Evolutionary conservation across 2,329 filamentous ascomycete species (phyloP), one percentile per base, ranked within the genome.

Genomic region (Dactylonectria macrodidyma): DNA sequence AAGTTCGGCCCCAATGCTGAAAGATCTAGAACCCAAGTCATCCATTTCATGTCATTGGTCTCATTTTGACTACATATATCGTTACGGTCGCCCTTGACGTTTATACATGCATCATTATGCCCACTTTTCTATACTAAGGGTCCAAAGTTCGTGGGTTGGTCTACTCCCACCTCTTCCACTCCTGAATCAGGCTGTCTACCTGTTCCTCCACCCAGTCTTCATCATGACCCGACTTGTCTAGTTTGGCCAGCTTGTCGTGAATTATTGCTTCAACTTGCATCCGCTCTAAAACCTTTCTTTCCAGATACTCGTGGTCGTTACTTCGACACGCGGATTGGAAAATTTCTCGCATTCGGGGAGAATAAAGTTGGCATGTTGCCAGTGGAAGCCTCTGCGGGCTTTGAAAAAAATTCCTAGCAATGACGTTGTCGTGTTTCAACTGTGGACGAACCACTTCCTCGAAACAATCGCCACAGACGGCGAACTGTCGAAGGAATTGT

Each of bases 381-480:
- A 84, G 81, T 0, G 84, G 78, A 5, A 92, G 80, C 12, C 86
- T 84, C 70, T 90, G 87, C 26, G 89, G 85, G 14, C 88, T 85
- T 63, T 87, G 85, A 69, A 89, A 90, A 73, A 96, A 93, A 71
- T 91, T 88, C 19, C 87, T 82, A 10, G 92, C 90, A 26, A 95
- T 84, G 1, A 87, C 82, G 47, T 82, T 81, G 59, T 81, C 79
- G 16, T 86, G 83, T 34, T 86, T 83, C 2, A 91, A 81, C 58
- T 90, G 84, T 1, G 95, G 94, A 80, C 88, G 89, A n/a, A 97
- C 89, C 1, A 94, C 88, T 24, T 94, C 90, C 16, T 93, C 89
- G 78, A 93, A 97, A 79, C 95, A 98, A 79, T 95, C 93, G 71
- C 93, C 90, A 80, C 95, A 98, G 4, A 97, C 91, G 1, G 92